These are phyloP conservation scores for Albifimbria verrucaria DNA, from an alignment of 2,329 filamentous ascomycete genomes.

Conservation along the genomic window DNA sequence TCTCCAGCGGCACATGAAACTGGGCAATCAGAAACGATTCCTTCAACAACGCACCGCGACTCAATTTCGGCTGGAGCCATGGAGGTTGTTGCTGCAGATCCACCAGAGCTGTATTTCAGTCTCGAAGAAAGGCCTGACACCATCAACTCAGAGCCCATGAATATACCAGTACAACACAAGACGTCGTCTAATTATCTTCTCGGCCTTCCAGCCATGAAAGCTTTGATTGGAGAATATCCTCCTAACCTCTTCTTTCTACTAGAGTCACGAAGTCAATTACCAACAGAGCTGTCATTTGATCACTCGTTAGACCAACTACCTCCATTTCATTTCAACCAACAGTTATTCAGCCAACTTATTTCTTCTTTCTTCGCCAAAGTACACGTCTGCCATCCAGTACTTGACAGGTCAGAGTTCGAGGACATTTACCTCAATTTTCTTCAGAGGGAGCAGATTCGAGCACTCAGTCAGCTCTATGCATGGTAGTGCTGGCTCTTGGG, in stretches of 20 bases:
- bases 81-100: constrained; percentile 2
- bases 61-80: constrained; percentile 8
- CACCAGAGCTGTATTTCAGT: constrained; percentile 3
- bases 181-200: constrained; percentile 25
- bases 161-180: constrained; percentile 24
- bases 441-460: constrained; percentile 15
- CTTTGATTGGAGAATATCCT: constrained; percentile 25
- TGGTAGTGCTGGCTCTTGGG: constrained; percentile 26
- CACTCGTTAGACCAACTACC: constrained; percentile 4
- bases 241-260: constrained; percentile 23
- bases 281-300: constrained; percentile 17
- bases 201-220: constrained; percentile 21
- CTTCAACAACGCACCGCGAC: constrained; percentile 9
- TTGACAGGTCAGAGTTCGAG: constrained; percentile 22
- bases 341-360: constrained; percentile 19
- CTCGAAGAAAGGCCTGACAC: constrained; percentile 6
- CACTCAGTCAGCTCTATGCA: constrained; percentile 24
- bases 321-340: constrained; percentile 6
- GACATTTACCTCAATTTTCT: constrained; percentile 18
- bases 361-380: constrained; percentile 20
- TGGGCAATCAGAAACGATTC: constrained; percentile 8
- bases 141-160: constrained; percentile 18
- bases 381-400: constrained; percentile 22
- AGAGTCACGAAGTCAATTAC: constrained; percentile 20
- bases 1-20: background rate